Conservation (phyloP, 352 stramenopile genomes). For the Globisporangium alternatum region DNA sequence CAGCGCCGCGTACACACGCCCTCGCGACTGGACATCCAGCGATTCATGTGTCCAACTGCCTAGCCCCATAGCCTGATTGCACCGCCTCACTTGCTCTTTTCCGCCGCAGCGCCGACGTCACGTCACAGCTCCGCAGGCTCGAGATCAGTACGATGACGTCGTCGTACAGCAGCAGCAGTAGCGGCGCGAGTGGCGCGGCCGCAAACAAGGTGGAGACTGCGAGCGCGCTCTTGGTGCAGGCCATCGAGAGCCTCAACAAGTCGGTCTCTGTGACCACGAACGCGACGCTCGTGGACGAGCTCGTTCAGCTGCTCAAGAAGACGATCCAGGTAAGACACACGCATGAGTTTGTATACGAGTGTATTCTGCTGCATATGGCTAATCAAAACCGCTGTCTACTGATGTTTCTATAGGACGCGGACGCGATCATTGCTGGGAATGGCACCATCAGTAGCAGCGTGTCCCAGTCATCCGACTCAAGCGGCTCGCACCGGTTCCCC, state of each 20-base stretch:
- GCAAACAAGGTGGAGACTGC: neutral
- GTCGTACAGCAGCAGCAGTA: neutral
- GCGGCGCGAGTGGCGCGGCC: neutral
- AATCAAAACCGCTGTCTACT: too few species aligned
- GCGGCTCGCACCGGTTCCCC: neutral
- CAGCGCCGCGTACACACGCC: too few species aligned
- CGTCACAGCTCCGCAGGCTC: neutral
- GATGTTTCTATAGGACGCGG: neutral
- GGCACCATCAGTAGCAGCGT: neutral
- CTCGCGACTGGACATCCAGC: too few species aligned
- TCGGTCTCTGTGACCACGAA: neutral
- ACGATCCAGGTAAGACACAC: neutral
- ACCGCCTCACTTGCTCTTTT: too few species aligned
- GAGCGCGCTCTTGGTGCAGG: neutral
- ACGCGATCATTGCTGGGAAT: neutral
- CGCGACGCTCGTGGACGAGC: neutral
- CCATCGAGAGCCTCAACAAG: neutral
- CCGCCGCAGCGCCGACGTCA: neutral
- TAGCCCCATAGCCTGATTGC: too few species aligned
- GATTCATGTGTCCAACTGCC: too few species aligned
- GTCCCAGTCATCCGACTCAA: neutral
- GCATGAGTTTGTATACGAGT: neutral
- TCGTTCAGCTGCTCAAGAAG: conserved; percentile 4
- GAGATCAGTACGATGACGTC: neutral
- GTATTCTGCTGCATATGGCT: neutral